phyloP scores from a whole-genome alignment of 495 filamentous ascomycete genomes.

The Aspergillus diversus region DNA sequence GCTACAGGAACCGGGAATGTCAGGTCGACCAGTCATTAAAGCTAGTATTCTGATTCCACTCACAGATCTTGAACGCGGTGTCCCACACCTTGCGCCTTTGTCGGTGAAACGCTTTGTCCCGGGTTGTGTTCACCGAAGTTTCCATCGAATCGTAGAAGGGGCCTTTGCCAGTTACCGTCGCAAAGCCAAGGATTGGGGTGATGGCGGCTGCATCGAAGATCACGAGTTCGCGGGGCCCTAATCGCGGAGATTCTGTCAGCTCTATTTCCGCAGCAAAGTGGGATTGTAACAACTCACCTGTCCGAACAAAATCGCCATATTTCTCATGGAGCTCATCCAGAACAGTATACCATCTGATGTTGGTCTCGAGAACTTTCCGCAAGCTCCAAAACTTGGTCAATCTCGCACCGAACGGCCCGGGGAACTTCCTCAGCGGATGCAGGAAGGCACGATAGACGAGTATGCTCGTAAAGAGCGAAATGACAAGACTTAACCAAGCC shows the following conservation, averaged over 20 bases:
- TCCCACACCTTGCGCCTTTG: slow-evolving; percentile 10
- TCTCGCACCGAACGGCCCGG: slow-evolving; percentile 7
- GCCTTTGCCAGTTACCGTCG: slow-evolving; percentile 4
- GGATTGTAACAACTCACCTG: background rate
- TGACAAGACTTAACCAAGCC: background rate
- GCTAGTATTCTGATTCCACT: background rate
- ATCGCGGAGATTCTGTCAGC: background rate
- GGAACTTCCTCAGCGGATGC: slow-evolving; percentile 6
- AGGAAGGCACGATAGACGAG: slow-evolving; percentile 10
- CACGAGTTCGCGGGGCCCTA: slow-evolving; percentile 10
- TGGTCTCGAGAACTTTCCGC: background rate
- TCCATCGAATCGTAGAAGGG: slow-evolving; percentile 10
- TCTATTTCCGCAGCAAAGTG: background rate
- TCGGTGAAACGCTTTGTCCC: slow-evolving; percentile 7
- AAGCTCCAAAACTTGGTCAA: slow-evolving; percentile 11
- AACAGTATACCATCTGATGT: slow-evolving; percentile 1
- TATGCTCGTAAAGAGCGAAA: slow-evolving; percentile 1
- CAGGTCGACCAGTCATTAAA: background rate
- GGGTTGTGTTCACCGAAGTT: slow-evolving; percentile 9
- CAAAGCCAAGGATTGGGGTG: slow-evolving; percentile 9
- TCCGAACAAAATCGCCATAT: slow-evolving; percentile 9
- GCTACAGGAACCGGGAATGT: background rate
- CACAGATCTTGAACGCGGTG: slow-evolving; percentile 7
- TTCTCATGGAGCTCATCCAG: slow-evolving; percentile 3
- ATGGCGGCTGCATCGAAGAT: slow-evolving; percentile 9